These are phyloP conservation scores for Cicer judaicum DNA, from an alignment of 306 rosid genomes.

Conservation along the genomic window DNA sequence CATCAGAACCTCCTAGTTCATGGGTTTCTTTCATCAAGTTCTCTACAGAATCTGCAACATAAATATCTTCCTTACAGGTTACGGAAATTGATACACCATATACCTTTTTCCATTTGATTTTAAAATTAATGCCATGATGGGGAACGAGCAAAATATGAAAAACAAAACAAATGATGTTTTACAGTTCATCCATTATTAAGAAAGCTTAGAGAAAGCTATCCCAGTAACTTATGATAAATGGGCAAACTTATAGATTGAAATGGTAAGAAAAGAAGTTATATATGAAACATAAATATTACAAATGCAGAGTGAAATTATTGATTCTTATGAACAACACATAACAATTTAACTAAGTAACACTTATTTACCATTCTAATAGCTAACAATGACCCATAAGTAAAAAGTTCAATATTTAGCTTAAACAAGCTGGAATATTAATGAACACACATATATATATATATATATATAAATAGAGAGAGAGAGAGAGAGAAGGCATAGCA, in stretches of 20 bases:
- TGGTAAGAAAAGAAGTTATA: constrained; percentile 4
- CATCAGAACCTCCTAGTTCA: constrained; percentile 84
- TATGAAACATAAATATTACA: constrained; percentile 16
- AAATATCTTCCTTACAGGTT: constrained; percentile 36
- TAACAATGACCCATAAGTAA: constrained; percentile 6
- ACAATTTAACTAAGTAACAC: not conserved
- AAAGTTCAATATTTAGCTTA: constrained; percentile 12
- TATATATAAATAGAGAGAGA: not conserved
- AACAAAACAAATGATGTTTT: not conserved
- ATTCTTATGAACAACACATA: constrained; percentile 2
- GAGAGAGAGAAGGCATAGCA: not conserved
- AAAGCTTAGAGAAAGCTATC: constrained; percentile 5
- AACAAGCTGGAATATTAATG: not conserved
- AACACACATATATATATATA: not conserved
- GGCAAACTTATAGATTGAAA: constrained; percentile 26
- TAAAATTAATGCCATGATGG: constrained; percentile 1
- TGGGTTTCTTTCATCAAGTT: constrained; percentile 91
- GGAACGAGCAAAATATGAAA: not conserved
- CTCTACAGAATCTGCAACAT: constrained; percentile 86
- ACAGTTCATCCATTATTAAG: not conserved
- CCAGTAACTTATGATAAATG: constrained; percentile 3
- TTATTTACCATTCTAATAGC: not conserved
- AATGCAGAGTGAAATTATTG: constrained; percentile 1
- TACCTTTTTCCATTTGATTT: constrained; percentile 1
- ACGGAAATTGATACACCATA: constrained; percentile 18